Evolutionary conservation across 805 yeast genomes (phyloP), one percentile per base, ranked within the genome.

Genomic region (Lipomyces japonicus): DNA sequence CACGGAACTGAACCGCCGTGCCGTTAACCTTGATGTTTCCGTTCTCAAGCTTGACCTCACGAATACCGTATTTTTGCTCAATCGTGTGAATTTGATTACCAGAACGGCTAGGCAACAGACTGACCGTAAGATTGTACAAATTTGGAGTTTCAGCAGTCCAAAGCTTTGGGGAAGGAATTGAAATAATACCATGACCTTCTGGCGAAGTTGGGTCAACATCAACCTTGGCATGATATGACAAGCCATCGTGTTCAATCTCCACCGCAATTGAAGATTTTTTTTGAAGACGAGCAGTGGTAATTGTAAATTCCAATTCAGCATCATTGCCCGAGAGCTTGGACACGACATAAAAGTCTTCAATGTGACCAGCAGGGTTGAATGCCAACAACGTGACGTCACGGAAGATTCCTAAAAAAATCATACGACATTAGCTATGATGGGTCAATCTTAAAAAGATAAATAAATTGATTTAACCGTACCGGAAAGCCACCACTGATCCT

Each of bases 401-500:
- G 56, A 65, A 69, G 6, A 69, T 69, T 3, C 55, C 55, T 50
- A 5, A 12, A 2, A 14, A 10, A 14, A 28, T 28, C 14, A 28
- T n/a, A n/a, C n/a, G 3, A 36, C 19, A 16, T 16, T 18, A 2
- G 39, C 39, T 18, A 10, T 18, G 21, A 12, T 36, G 42, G 28
- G 34, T 32, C 12, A 23, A 2, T 16, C 30, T 16, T 14, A 18
- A 18, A 35, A 16, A 14, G 12, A 9, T n/a, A 41, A 14, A 37
- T 39, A 19, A 16, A 26, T 21, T 14, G 22, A 19, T 22, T 22
- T 18, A 7, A 35, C 5, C 34, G 19, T 35, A 14, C 73, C 73
- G 35, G 71, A 67, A 32, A 69, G 50, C 71, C 72, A 68, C 71
- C 72, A 69, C 58, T 67, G 71, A 51, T 69, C 73, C 53, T 69